Base-by-base conservation (phyloP, 352 stramenopile genomes). In the Phytopythium litorale region DNA sequence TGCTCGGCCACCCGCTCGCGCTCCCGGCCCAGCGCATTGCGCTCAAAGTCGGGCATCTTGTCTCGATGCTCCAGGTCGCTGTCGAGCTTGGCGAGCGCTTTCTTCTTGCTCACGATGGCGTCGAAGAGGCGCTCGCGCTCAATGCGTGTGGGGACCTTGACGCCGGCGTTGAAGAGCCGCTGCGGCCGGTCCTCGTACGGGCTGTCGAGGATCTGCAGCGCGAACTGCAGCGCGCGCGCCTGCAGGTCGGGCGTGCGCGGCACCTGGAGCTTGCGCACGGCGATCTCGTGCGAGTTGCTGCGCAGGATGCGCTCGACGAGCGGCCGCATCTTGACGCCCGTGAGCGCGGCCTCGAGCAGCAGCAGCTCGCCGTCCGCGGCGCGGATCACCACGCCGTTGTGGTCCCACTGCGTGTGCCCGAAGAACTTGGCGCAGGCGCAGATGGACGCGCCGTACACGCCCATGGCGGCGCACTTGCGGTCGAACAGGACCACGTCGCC, bases 401-500 rank as follows among this genome's bases (percentile, higher is more conserved):
- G 87, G 68, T 96, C 87, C 83, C 84, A 96, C 35, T 81, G 83
- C 43, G 87, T 94, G 45, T 81, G 70, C 16, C 85, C 85, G 49
- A 93, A 90, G 50, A 93, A 74, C 67, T 96, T 96, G 52, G 87
- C 83, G 54, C 78, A 87, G 7, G 72, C 72, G 65, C 85, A 96
- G 63, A 96, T 91, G 46, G 79, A 66, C 23, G 70, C 84, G 58
- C 87, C 87, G 68, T 94, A 96, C 43, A 87, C 49, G 33, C 70
- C 84, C 87, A 94, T 96, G 62, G 64, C 53, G 21, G 75, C 62
- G 66, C 87, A 96, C 48, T 81, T 77, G 54, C 87, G 87, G 70
- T 94, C 82, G 60, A 96, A 96, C 11, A 94, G 65, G 33, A 96
- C 63, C 48, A 94, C 76, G 50, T 96, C 87, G 35, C 84, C 87